Base-by-base conservation (phyloP, 2,329 filamentous ascomycete genomes). In the Blastomyces percursus region DNA sequence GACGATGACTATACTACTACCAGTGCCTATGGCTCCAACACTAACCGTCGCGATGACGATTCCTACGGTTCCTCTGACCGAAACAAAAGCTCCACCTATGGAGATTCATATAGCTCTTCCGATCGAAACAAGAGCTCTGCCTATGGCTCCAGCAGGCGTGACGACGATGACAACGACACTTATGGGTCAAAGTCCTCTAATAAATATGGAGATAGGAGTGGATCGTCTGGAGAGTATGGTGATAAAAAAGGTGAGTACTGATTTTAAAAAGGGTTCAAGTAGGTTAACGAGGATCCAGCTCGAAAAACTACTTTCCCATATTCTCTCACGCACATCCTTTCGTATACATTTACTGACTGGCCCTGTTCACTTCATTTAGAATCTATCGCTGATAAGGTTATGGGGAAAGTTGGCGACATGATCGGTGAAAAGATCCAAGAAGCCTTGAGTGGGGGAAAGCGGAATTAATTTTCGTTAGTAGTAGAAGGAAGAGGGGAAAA, bases 341-440 rank as follows among this genome's bases (percentile, higher is more conserved):
- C 12, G 1, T 35, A 9, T 35, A 35, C 12, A 38, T 38, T 57
- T 38, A 35, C 54, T 57, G 1, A 57, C 38, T 42, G 5, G 3
- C 8, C 24, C 11, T 42, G 4, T 44, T 40, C 19, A 35, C 14
- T 14, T 16, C 27, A 30, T 14, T 21, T 27, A 58, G 55, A 42
- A 44, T 46, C 38, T 14, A 44, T 58, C 38, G 21, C 21, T 3
- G 55, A 58, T 44, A 58, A 58, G 55, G 55, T 58, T 14, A 58
- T 58, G 55, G 55, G 24, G 30, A 58, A 58, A 58, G 55, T 58
- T 42, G 55, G 55, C 21, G 38, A 44, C 40, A 58, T 58, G 55
- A 58, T 58, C 21, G 40, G 55, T n/a, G 55, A 58, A 27, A 58
- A 58, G 21, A 58, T 58, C 21, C 55, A 58, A 7, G 55, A 58